A percentile compares a stretch with the other conserved stretches of the same genome.
phyloP scores from a whole-genome alignment of 441 rosid genomes.

The Pelargonium citronellum region DNA sequence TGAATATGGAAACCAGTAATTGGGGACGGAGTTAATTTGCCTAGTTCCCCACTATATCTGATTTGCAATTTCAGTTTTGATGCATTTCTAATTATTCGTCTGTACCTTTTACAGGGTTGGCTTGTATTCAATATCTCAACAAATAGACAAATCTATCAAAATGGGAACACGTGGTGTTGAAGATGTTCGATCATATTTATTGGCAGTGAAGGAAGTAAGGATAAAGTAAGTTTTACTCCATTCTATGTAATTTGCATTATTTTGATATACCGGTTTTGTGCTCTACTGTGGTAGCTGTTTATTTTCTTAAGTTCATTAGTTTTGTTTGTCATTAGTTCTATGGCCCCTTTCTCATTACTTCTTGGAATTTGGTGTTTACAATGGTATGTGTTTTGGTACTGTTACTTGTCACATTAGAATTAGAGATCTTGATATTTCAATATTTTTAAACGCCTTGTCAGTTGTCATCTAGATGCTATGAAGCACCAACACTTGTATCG shows the following conservation, averaged over 20 bases:
- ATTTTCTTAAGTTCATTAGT: background rate
- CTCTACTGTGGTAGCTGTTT: background rate
- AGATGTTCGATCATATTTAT: constrained; percentile 79
- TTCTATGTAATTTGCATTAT: background rate
- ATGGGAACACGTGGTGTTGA: constrained; percentile 58
- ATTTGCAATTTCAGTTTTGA: constrained; percentile 9
- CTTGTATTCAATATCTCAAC: constrained; percentile 73
- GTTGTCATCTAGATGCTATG: background rate
- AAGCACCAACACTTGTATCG: no score
- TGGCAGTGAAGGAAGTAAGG: constrained; percentile 71
- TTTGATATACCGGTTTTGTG: constrained; percentile 1
- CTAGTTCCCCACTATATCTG: constrained; percentile 1
- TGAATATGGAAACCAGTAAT: background rate
- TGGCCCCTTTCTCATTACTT: background rate
- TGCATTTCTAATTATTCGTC: constrained; percentile 15
- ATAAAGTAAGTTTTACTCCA: constrained; percentile 38
- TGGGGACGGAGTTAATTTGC: background rate
- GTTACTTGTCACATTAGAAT: background rate
- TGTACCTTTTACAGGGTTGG: constrained; percentile 57
- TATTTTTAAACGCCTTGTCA: background rate
- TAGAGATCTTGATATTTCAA: no score
- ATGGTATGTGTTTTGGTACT: background rate
- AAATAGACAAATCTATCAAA: constrained; percentile 60
- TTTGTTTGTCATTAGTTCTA: background rate
- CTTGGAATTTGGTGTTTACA: background rate